Evolutionary conservation across 345 rosid genomes (phyloP), one percentile per base, ranked within the genome.

Genomic region (Rubroshorea leprosula): DNA sequence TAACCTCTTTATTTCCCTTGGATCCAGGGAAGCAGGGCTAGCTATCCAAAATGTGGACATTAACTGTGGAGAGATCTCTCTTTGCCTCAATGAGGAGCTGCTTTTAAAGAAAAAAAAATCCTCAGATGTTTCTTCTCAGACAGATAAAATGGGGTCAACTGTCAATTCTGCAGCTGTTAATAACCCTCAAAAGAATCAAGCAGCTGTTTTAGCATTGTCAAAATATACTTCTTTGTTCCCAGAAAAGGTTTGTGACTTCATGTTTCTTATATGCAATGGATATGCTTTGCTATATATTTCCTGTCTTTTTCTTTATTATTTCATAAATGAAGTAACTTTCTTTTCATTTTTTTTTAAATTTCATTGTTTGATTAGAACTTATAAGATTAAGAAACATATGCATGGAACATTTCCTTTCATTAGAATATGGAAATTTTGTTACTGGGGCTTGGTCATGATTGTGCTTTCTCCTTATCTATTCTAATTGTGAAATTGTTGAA

Each of bases 231-330:
- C 70, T 35, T 69, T 82, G 72, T 75, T 93, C 72, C 99, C 99
- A 23, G 96, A 90, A 66, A 85, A 80, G 99, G 99, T 85, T 45
- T 67, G 90, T 70, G n/a, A n/a, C n/a, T n/a, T n/a, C n/a, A n/a
- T n/a, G 63, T 49, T 35, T 65, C 54, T 59, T 20, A 18, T 49
- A 15, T 61, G 19, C 24, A 49, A 35, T 46, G 20, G 38, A 56
- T 48, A 57, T 24, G 24, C 54, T 27, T 54, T 55, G 16, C 10
- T 26, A 16, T 44, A 5, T 2, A 39, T 24, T 16, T 10, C 23
- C 35, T 58, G 19, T 35, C 22, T 44, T 5, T n/a, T 5, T 44
- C 14, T 15, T n/a, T 44, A 5, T 44, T 44, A 44, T 15, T 44
- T 44, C 17, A n/a, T 13, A 13, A 10, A 16, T 44, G n/a, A 44